Evolutionary conservation across 1,284 basidiomycete species (phyloP).

Genomic region (Melanopsichium pennsylvanicum): DNA sequence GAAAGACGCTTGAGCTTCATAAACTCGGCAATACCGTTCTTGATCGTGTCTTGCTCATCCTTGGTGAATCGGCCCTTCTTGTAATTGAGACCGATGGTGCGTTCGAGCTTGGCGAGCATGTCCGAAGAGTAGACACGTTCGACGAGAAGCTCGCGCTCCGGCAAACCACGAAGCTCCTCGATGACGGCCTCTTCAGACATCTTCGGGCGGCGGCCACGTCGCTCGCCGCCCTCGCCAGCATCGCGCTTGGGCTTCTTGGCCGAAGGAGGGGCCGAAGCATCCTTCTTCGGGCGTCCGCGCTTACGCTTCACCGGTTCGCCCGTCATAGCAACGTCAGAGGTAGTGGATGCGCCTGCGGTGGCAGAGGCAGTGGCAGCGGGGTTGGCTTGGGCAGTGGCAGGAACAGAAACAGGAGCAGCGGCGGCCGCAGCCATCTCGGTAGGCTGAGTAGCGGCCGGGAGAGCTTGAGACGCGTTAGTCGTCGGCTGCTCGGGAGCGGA

Average conservation of each 20-base stretch:
- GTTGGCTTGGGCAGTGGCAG: constrained; percentile 3
- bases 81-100: constrained; percentile 45
- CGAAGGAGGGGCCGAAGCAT: constrained; percentile 15
- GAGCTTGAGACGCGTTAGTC: not conserved
- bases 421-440: not conserved
- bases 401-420: not conserved
- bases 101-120: constrained; percentile 44
- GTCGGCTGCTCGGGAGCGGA: not conserved
- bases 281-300: constrained; percentile 36
- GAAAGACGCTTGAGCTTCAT: constrained; percentile 36
- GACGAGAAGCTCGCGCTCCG: constrained; percentile 39
- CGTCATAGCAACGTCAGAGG: constrained; percentile 2
- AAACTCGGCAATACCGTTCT: constrained; percentile 39
- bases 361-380: constrained; percentile 4
- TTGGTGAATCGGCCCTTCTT: constrained; percentile 36
- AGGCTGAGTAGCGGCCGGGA: constrained; percentile 4
- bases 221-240: constrained; percentile 21
- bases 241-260: constrained; percentile 37
- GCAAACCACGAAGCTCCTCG: constrained; percentile 22
- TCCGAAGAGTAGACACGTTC: constrained; percentile 45
- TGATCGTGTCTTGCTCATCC: constrained; percentile 43
- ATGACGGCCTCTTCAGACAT: constrained; percentile 35
- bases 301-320: constrained; percentile 32
- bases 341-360: constrained; percentile 4
- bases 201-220: constrained; percentile 29